Percentiles rank a stretch among this genome's conserved stretches.
phyloP scores from a whole-genome alignment of 169 alveolate genomes.

The Plasmodium berghei region DNA sequence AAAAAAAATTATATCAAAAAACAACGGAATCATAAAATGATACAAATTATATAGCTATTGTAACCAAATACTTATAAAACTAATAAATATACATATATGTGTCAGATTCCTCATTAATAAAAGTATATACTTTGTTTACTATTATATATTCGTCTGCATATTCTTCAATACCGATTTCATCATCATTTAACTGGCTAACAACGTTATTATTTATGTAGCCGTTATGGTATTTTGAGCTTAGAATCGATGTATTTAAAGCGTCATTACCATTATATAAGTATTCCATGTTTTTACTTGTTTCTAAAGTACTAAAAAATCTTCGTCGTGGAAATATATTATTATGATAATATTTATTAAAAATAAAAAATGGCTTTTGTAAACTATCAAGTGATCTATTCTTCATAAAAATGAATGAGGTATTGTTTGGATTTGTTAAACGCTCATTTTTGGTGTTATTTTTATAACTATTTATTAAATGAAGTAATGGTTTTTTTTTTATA shows the following conservation, averaged over 20 bases:
- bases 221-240: constrained; percentile 37
- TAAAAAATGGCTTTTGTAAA: constrained; percentile 32
- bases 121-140: constrained; percentile 56
- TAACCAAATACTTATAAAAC: not conserved
- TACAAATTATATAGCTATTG: too few species aligned
- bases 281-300: constrained; percentile 1
- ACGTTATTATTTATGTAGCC: constrained; percentile 33
- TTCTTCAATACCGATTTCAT: constrained; percentile 26
- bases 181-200: not conserved
- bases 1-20: too few species aligned
- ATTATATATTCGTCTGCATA: constrained; percentile 37
- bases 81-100: constrained; percentile 44
- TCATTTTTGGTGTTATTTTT: not conserved
- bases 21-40: too few species aligned
- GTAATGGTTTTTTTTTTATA: constrained; percentile 16
- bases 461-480: constrained; percentile 15
- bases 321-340: constrained; percentile 10
- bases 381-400: constrained; percentile 14
- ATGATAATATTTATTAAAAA: constrained; percentile 33
- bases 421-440: not conserved
- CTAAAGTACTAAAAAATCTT: constrained; percentile 15
- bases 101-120: constrained; percentile 21
- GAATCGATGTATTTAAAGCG: constrained; percentile 3
- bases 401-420: constrained; percentile 28
- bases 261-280: not conserved